Percentiles rank a stretch among this genome's conserved stretches.
Evolutionary conservation across 2,329 filamentous ascomycete genomes (phyloP).

Genomic region (Sclerotiophoma versabilis): DNA sequence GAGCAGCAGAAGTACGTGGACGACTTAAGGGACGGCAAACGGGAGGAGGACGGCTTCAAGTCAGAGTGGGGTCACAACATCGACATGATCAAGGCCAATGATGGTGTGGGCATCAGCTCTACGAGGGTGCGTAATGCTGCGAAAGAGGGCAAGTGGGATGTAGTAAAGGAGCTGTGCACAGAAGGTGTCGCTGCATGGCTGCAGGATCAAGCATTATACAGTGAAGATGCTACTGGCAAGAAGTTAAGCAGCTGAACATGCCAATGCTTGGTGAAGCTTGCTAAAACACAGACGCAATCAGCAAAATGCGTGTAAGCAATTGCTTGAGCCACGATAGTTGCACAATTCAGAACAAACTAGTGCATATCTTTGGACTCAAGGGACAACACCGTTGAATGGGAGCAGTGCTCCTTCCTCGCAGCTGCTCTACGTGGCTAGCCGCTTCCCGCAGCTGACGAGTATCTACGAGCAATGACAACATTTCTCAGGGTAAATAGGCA

Average conservation of each 20-base stretch:
- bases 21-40: constrained; percentile 55
- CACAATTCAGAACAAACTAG: neutral
- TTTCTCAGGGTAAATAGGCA: neutral
- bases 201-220: constrained; percentile 63
- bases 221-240: constrained; percentile 44
- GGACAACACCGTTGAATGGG: too few species aligned
- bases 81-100: constrained; percentile 63
- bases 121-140: constrained; percentile 70
- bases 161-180: constrained; percentile 63
- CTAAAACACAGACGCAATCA: neutral
- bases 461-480: neutral
- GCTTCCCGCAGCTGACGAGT: neutral
- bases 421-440: too few species aligned
- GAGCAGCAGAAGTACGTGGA: constrained; percentile 64
- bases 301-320: neutral
- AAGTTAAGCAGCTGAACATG: constrained; percentile 46
- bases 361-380: too few species aligned
- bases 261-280: neutral
- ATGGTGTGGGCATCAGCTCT: constrained; percentile 59
- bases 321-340: neutral
- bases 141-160: constrained; percentile 55
- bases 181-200: constrained; percentile 66
- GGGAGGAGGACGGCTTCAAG: constrained; percentile 63
- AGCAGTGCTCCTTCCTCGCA: too few species aligned
- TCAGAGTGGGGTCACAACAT: constrained; percentile 67